Conservation (phyloP, 2,329 filamentous ascomycete genomes). For the Clarireedia homoeocarpa region DNA sequence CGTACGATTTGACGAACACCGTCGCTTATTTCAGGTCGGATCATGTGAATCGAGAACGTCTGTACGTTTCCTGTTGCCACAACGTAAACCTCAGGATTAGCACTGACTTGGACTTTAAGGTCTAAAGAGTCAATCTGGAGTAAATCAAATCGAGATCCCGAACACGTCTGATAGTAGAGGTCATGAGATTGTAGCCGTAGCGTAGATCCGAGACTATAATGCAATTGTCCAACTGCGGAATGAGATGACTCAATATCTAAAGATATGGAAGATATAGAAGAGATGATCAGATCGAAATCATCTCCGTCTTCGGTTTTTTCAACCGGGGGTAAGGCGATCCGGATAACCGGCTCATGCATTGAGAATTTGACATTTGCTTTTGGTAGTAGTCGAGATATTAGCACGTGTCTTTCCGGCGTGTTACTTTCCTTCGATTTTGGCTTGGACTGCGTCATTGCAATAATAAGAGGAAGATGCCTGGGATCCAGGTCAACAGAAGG, state of each 20-base stretch:
- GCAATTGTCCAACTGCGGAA: constrained; percentile 70
- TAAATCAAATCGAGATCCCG: constrained; percentile 75
- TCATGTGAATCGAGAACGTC: constrained; percentile 81
- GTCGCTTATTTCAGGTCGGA: constrained; percentile 85
- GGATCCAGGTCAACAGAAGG: constrained; percentile 91
- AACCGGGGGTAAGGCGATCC: constrained; percentile 79
- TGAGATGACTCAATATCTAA: constrained; percentile 95
- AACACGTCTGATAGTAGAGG: constrained; percentile 88
- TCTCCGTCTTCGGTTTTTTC: constrained; percentile 56
- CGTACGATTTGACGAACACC: constrained; percentile 86
- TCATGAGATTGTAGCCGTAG: constrained; percentile 79
- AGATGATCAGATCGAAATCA: constrained; percentile 93
- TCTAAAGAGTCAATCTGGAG: constrained; percentile 84
- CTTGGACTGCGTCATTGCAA: constrained; percentile 63
- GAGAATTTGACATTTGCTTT: constrained; percentile 94
- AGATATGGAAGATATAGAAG: constrained; percentile 87
- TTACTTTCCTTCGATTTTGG: constrained; percentile 35
- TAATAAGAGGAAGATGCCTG: constrained; percentile 77
- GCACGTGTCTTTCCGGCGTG: constrained; percentile 48
- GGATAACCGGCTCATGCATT: constrained; percentile 89
- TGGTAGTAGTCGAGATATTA: constrained; percentile 85
- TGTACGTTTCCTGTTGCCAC: constrained; percentile 72
- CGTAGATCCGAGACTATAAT: constrained; percentile 79
- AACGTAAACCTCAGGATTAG: constrained; percentile 78
- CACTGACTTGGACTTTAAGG: constrained; percentile 75